Percentiles rank a stretch among this genome's conserved stretches.
These are phyloP conservation scores for Apiospora arundinis DNA, from an alignment of 2,329 filamentous ascomycete genomes.

Conservation along the genomic window DNA sequence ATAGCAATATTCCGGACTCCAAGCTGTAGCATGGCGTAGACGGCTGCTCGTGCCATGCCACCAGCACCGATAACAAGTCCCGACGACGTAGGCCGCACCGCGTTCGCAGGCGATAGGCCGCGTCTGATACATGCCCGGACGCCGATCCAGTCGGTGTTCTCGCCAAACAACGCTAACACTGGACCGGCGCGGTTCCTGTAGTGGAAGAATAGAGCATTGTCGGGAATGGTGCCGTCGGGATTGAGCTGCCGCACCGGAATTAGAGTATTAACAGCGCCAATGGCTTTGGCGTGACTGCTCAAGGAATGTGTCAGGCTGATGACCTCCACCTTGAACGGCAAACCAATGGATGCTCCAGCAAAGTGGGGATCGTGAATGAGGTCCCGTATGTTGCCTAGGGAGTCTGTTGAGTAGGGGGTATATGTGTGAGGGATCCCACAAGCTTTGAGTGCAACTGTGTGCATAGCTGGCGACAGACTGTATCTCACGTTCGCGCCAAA, in stretches of 20 bases:
- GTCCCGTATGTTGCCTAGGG: slow-evolving; percentile 67
- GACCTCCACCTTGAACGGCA: slow-evolving; percentile 78
- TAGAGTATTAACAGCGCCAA: slow-evolving; percentile 78
- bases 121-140: slow-evolving; percentile 75
- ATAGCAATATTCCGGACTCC: slow-evolving; percentile 79
- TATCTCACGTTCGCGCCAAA: slow-evolving; percentile 76
- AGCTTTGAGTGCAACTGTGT: slow-evolving; percentile 70
- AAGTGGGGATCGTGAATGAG: slow-evolving; percentile 71
- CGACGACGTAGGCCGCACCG: slow-evolving; percentile 60
- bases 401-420: slow-evolving; percentile 66
- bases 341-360: slow-evolving; percentile 73
- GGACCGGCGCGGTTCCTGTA: slow-evolving; percentile 69
- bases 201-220: slow-evolving; percentile 58
- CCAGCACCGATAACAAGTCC: slow-evolving; percentile 70
- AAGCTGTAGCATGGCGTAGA: slow-evolving; percentile 79
- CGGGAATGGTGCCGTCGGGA: slow-evolving; percentile 62
- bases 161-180: slow-evolving; percentile 74
- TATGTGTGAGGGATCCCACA: slow-evolving; percentile 75
- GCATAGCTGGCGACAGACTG: slow-evolving; percentile 79
- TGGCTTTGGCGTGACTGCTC: slow-evolving; percentile 75
- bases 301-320: slow-evolving; percentile 72
- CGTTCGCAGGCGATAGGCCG: slow-evolving; percentile 75
- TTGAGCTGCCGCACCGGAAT: slow-evolving; percentile 70
- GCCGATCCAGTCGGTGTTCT: slow-evolving; percentile 85
- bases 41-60: slow-evolving; percentile 79